phyloP scores from a whole-genome alignment of 2,329 filamentous ascomycete genomes.

The Albophoma yamanashiensis region DNA sequence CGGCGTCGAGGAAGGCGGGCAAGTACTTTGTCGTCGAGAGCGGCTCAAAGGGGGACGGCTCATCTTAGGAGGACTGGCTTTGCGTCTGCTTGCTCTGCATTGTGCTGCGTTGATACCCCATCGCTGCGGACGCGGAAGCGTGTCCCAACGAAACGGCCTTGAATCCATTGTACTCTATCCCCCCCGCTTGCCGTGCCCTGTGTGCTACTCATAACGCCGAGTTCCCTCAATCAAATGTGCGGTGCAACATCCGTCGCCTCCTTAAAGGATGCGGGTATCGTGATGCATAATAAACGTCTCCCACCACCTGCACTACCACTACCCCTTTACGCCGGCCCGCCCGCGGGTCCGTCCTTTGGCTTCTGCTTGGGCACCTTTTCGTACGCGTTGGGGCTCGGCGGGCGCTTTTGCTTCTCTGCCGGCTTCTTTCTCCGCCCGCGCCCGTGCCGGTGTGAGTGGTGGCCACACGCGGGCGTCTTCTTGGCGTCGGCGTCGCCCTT shows the following conservation, averaged over 20 bases:
- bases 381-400: slow-evolving; percentile 70
- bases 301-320: neutral
- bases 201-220: neutral
- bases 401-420: slow-evolving; percentile 27
- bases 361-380: slow-evolving; percentile 55
- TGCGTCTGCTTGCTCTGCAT: neutral
- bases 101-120: slow-evolving; percentile 2
- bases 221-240: neutral
- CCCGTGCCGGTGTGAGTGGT: slow-evolving; percentile 20
- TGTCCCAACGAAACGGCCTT: neutral
- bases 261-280: slow-evolving; percentile 6
- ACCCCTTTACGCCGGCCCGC: slow-evolving; percentile 7
- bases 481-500: slow-evolving; percentile 23
- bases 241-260: neutral
- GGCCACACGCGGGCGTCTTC: slow-evolving; percentile 20
- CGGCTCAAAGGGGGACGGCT: slow-evolving; percentile 16
- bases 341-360: slow-evolving; percentile 15
- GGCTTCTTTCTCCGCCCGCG: slow-evolving; percentile 14
- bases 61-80: neutral
- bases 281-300: neutral
- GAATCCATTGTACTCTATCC: neutral
- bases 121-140: neutral
- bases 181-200: neutral
- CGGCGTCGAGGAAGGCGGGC: slow-evolving; percentile 55
- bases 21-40: slow-evolving; percentile 71